Evolutionary conservation across 2,329 filamentous ascomycete genomes (phyloP).

Genomic region (Fusarium hainanense): DNA sequence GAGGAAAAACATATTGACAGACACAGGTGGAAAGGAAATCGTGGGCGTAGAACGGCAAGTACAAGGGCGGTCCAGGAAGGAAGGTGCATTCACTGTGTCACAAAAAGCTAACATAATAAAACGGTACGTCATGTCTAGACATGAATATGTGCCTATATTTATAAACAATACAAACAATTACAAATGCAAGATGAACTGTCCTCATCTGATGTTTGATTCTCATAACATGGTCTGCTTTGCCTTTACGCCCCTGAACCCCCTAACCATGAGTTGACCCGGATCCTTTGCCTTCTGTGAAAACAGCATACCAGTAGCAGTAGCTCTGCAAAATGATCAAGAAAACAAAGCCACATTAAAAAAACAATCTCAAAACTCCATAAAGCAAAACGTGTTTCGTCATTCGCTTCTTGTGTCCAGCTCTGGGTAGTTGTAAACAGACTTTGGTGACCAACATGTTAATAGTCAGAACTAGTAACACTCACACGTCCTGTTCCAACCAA

Average conservation of each 20-base stretch:
- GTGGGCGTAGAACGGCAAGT: not conserved
- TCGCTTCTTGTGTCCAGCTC: conserved; percentile 22
- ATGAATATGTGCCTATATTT: conserved; percentile 4
- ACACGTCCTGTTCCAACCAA: not conserved
- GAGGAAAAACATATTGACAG: not conserved
- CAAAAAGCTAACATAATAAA: not conserved
- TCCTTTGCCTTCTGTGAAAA: conserved; percentile 31
- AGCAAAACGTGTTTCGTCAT: conserved; percentile 40
- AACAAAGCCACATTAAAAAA: conserved; percentile 38
- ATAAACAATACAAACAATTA: conserved; percentile 27
- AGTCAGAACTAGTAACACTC: conserved; percentile 8
- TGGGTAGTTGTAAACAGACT: conserved; percentile 1
- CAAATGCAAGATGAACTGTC: conserved; percentile 29
- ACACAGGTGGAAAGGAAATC: no score
- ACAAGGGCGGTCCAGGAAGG: not conserved
- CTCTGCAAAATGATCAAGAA: conserved; percentile 22
- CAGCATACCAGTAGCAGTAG: conserved; percentile 20
- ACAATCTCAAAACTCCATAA: conserved; percentile 47
- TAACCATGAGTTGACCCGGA: conserved; percentile 30
- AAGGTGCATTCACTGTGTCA: not conserved
- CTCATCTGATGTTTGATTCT: conserved; percentile 40
- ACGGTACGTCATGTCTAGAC: not conserved
- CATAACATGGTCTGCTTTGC: conserved; percentile 42
- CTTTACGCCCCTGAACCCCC: conserved; percentile 40
- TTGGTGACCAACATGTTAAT: not conserved